These are phyloP conservation scores for Paraconiothyrium sp. DNA, from an alignment of 2,329 filamentous ascomycete genomes.

Conservation along the genomic window DNA sequence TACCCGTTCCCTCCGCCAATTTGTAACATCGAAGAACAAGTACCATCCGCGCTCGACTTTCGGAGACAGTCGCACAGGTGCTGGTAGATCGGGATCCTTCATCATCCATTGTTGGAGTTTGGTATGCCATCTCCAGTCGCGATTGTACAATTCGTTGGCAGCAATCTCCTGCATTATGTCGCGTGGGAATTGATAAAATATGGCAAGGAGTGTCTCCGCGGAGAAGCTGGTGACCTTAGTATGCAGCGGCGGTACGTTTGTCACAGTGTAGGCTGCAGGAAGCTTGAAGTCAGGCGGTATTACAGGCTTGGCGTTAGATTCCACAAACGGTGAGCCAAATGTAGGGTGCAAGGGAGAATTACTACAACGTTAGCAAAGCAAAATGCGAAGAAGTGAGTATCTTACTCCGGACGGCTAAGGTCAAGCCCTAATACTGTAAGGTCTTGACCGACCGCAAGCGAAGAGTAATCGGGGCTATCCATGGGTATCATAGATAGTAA, in stretches of 20 bases:
- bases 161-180: constrained; percentile 73
- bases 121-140: constrained; percentile 66
- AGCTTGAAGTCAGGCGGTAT: constrained; percentile 69
- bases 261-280: constrained; percentile 71
- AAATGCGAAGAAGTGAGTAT: neutral
- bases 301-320: constrained; percentile 65
- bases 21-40: constrained; percentile 63
- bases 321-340: constrained; percentile 71
- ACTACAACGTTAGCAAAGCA: constrained; percentile 36
- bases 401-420: constrained; percentile 69
- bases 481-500: constrained; percentile 66
- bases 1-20: constrained; percentile 63
- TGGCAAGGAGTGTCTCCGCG: constrained; percentile 73
- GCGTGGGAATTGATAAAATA: constrained; percentile 74
- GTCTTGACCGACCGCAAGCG: constrained; percentile 70
- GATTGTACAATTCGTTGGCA: constrained; percentile 66
- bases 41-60: constrained; percentile 62
- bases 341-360: constrained; percentile 68
- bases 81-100: constrained; percentile 59
- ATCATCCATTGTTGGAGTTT: constrained; percentile 64
- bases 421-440: constrained; percentile 71
- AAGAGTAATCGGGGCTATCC: constrained; percentile 60
- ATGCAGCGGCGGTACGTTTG: constrained; percentile 70
- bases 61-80: constrained; percentile 56
- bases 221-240: constrained; percentile 67